phyloP scores from a whole-genome alignment of 75 land plant genomes.

The Isoetes taiwanensis region DNA sequence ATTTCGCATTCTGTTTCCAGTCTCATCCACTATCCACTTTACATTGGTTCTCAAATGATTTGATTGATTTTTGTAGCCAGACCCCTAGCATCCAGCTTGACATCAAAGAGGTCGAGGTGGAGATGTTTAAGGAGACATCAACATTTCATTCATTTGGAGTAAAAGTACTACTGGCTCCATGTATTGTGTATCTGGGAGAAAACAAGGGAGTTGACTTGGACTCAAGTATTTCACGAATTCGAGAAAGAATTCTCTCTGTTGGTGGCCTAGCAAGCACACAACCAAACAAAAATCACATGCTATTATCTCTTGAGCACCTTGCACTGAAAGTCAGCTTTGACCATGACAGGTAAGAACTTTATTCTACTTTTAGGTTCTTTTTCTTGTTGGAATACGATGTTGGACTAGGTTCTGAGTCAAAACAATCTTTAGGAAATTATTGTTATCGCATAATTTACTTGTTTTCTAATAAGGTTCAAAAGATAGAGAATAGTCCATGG shows the following conservation, averaged over 20 bases:
- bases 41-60: no score
- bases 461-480: background rate
- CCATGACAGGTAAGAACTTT: constrained; percentile 49
- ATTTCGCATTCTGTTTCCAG: no score
- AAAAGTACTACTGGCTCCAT: constrained; percentile 42
- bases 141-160: constrained; percentile 32
- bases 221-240: background rate
- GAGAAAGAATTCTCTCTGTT: constrained; percentile 10
- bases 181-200: constrained; percentile 40
- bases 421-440: background rate
- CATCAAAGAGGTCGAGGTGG: constrained; percentile 60
- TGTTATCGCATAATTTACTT: background rate
- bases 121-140: constrained; percentile 52
- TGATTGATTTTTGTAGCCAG: constrained; percentile 29
- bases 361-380: background rate
- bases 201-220: background rate
- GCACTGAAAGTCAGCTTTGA: constrained; percentile 52
- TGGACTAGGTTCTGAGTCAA: no score
- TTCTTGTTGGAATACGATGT: no score
- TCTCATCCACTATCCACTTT: no score
- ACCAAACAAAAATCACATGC: background rate
- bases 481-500: no score
- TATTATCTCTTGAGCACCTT: constrained; percentile 59
- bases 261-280: constrained; percentile 4
- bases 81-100: constrained; percentile 55